Evolutionary conservation across 495 filamentous ascomycete species (phyloP).

Genomic region (Aspergillus wentii): DNA sequence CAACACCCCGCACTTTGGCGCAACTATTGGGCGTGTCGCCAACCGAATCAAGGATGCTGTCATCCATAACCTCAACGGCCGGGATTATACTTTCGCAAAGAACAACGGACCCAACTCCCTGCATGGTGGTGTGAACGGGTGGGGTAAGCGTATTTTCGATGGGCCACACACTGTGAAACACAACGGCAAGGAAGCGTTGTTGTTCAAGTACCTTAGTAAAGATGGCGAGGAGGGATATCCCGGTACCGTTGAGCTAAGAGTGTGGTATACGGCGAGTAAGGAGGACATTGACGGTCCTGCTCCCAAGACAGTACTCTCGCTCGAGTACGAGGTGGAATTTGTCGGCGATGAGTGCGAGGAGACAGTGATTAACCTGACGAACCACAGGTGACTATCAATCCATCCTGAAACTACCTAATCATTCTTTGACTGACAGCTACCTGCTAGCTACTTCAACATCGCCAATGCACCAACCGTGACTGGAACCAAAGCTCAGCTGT

Average conservation of each 20-base stretch:
- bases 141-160: conserved; percentile 79
- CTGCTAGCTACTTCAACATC: conserved; percentile 88
- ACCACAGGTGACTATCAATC: conserved; percentile 70
- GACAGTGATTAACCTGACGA: conserved; percentile 86
- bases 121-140: conserved; percentile 77
- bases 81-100: conserved; percentile 57
- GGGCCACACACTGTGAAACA: conserved; percentile 63
- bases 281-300: conserved; percentile 46
- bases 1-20: conserved; percentile 80
- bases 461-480: conserved; percentile 59
- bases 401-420: neutral
- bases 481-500: conserved; percentile 69
- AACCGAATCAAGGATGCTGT: conserved; percentile 77
- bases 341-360: conserved; percentile 72
- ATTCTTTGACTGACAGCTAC: neutral
- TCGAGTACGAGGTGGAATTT: conserved; percentile 86
- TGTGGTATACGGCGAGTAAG: conserved; percentile 73
- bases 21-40: conserved; percentile 87
- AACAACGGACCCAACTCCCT: conserved; percentile 79
- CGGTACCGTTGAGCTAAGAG: conserved; percentile 70
- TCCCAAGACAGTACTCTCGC: conserved; percentile 60
- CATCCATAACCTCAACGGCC: conserved; percentile 68
- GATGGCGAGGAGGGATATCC: conserved; percentile 86
- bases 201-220: conserved; percentile 66
- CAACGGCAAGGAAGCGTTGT: conserved; percentile 67